phyloP scores from a whole-genome alignment of 352 stramenopile genomes.

The Pythium chondricola region DNA sequence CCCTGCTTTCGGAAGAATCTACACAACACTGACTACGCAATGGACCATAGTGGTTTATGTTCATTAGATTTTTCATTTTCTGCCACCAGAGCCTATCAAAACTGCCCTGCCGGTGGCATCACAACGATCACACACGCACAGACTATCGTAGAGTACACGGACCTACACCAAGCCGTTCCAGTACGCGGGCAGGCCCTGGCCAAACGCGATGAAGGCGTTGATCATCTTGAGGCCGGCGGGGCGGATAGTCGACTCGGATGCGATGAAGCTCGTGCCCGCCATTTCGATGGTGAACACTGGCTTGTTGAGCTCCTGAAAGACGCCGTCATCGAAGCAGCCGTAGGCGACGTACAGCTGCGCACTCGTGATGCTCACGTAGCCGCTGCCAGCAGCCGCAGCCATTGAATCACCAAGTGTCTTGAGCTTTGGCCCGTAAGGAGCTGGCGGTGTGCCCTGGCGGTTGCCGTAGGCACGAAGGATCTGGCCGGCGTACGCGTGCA shows the following conservation, averaged over 20 bases:
- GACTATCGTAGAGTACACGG: too few relatives aligned
- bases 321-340: constrained; percentile 20
- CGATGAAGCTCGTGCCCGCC: constrained; percentile 17
- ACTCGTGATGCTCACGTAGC: constrained; percentile 5
- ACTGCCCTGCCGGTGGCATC: too few relatives aligned
- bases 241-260: constrained; percentile 14
- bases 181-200: constrained; percentile 11
- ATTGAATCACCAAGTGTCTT: constrained; percentile 11
- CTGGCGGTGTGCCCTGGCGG: constrained; percentile 1
- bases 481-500: constrained; percentile 21
- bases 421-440: constrained; percentile 18
- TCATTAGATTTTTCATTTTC: too few relatives aligned
- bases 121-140: too few relatives aligned
- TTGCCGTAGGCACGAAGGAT: constrained; percentile 20
- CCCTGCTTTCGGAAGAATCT: too few relatives aligned
- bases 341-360: constrained; percentile 23
- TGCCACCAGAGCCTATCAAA: too few relatives aligned
- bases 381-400: constrained; percentile 8
- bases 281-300: constrained; percentile 22
- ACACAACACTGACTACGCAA: too few relatives aligned
- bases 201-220: constrained; percentile 13
- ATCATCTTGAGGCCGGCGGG: constrained; percentile 13
- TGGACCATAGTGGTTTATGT: too few relatives aligned
- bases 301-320: constrained; percentile 24
- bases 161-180: constrained; percentile 8